Conservation (phyloP, 1,139 yeast genomes). For the Suhomyces yuchorum region DNA sequence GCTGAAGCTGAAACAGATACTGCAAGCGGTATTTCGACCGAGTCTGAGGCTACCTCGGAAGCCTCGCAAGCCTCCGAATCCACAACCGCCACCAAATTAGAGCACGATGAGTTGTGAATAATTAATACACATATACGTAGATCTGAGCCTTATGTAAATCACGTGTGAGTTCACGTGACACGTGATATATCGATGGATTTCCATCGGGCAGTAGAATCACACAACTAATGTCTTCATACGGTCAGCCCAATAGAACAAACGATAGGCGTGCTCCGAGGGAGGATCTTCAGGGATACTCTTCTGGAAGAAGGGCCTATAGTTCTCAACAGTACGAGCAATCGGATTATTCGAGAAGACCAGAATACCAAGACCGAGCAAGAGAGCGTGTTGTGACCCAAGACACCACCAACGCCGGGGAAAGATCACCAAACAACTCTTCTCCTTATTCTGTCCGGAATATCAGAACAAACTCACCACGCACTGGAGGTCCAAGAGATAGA, state of each 20-base stretch:
- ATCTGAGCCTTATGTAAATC: not conserved
- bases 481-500: slow-evolving; percentile 2
- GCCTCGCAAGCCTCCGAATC: not conserved
- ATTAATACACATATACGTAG: not conserved
- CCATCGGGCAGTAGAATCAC: not conserved
- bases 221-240: slow-evolving; percentile 3
- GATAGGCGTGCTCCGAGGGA: slow-evolving; percentile 5
- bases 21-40: not conserved
- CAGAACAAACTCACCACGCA: not conserved
- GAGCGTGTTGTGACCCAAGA: slow-evolving; percentile 12
- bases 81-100: slow-evolving; percentile 1
- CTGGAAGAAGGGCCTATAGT: slow-evolving; percentile 13
- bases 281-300: slow-evolving; percentile 14
- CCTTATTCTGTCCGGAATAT: not conserved
- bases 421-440: slow-evolving; percentile 10
- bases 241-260: not conserved
- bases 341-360: slow-evolving; percentile 12
- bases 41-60: not conserved
- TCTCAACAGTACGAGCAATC: slow-evolving; percentile 4
- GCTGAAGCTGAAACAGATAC: not conserved
- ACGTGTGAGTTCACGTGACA: not conserved
- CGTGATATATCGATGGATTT: not conserved
- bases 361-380: slow-evolving; percentile 15
- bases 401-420: slow-evolving; percentile 1
- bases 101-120: slow-evolving; percentile 11